Conservation (phyloP, 495 filamentous ascomycete genomes). For the Evernia prunastri region DNA sequence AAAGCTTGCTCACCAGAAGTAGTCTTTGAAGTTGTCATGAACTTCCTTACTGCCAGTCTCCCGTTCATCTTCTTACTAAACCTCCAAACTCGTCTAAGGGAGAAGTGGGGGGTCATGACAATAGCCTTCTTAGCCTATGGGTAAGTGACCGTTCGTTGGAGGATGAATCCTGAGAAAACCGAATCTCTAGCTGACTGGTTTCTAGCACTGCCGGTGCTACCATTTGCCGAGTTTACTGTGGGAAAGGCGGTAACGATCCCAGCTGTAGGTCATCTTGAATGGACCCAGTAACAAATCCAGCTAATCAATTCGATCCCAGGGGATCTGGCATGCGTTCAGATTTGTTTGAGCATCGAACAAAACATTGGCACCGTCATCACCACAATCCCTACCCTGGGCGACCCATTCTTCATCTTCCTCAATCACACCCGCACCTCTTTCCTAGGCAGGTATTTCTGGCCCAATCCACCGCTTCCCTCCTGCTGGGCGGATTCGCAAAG, state of each 20-base stretch:
- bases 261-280: neutral
- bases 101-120: neutral
- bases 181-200: neutral
- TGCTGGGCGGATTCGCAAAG: neutral
- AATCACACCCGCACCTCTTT: neutral
- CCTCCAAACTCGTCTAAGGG: neutral
- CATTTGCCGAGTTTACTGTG: neutral
- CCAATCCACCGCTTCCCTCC: neutral
- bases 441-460: neutral
- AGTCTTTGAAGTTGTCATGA: neutral
- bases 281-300: neutral
- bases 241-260: neutral
- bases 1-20: neutral
- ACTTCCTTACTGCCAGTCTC: neutral
- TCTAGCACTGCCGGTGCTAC: neutral
- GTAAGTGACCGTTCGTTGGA: neutral
- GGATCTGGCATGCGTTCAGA: neutral
- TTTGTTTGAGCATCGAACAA: slow-evolving; percentile 1
- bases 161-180: neutral
- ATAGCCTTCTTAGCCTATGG: neutral
- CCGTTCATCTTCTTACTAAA: neutral
- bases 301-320: neutral
- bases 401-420: neutral
- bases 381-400: neutral
- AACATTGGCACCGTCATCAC: neutral